These are phyloP conservation scores for Leishmania braziliensis DNA, from an alignment of 208 protist species.

Conservation along the genomic window DNA sequence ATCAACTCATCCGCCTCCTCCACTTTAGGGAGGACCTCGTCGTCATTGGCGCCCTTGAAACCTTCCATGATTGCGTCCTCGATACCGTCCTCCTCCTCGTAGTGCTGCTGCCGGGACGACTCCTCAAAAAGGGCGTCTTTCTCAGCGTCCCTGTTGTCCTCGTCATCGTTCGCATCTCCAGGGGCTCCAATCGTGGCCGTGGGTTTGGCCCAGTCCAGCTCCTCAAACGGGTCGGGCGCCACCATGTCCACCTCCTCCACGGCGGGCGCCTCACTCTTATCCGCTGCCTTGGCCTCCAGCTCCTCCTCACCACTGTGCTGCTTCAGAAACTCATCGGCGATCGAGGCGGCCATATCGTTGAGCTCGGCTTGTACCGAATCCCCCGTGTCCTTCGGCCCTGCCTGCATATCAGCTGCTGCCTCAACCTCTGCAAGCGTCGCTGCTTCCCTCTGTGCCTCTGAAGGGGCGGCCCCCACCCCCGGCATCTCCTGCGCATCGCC, in stretches of 20 bases:
- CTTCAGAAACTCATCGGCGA: slow-evolving; percentile 33
- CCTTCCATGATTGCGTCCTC: not conserved
- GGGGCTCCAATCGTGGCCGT: slow-evolving; percentile 10
- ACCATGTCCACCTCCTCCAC: not conserved
- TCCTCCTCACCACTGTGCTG: slow-evolving; percentile 25
- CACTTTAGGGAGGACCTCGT: not conserved
- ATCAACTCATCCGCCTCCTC: not conserved
- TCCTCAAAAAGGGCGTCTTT: not conserved
- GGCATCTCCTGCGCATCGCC: not conserved
- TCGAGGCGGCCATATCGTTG: slow-evolving; percentile 13
- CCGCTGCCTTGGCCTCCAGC: slow-evolving; percentile 14
- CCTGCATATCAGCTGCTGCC: not conserved
- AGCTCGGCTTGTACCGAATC: slow-evolving; percentile 2
- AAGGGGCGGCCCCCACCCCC: no score
- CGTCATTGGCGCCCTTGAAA: not conserved
- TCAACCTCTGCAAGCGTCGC: slow-evolving; percentile 2
- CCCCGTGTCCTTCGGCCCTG: not conserved
- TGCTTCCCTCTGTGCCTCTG: not conserved
- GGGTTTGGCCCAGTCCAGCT: slow-evolving; percentile 5
- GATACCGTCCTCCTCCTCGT: not conserved
- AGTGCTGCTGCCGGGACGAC: not conserved
- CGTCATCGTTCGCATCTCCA: not conserved
- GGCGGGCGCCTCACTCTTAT: not conserved
- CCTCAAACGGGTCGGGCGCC: slow-evolving; percentile 9
- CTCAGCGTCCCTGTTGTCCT: not conserved